Evolutionary conservation across 768 basidiomycete genomes (phyloP), one percentile per base, ranked within the genome.

Genomic region (Podaxis mareebaensis): DNA sequence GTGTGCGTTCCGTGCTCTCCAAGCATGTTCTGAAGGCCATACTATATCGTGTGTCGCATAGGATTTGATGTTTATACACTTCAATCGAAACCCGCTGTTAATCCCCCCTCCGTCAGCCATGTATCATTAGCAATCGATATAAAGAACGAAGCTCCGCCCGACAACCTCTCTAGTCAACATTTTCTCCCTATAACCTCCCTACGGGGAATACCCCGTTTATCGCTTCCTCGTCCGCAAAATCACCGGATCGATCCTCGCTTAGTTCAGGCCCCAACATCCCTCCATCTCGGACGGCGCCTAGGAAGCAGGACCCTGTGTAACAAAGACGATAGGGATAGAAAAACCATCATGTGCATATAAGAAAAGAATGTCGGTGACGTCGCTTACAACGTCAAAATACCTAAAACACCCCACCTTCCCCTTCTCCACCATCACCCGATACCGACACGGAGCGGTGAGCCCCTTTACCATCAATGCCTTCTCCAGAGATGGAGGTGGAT

Each of bases 381-480:
- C 61, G 61, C 61, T 62, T 62, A 17, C 53, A 1, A 48, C 17
- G 26, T 6, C 53, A 55, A 15, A 30, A 44, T 17, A 20, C 54
- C 39, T 20, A n/a, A 40, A 39, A 11, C 15, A 40, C 30, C 44
- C 42, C 30, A n/a, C 33, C 13, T 54, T 20, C 39, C 38, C 61
- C 44, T 42, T 46, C 33, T 54, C 42, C 33, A 33, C 33, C 26
- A 53, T 44, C 26, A 5, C 24, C 20, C 17, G 42, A 30, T 46
- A 48, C 61, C 61, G 61, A 62, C 48, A 55, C 61, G 61, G 61
- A 62, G 53, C 33, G 53, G 53, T 28, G 53, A 61, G 15, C 40
- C 44, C 53, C 61, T 55, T 55, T 36, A 46, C 24, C 17, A 46
- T 46, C 61, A 48, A 38, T 44, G 44, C 60, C 40, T 30, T 53